Conservation (phyloP, 768 basidiomycete species). For the Nidula microcarpa region DNA sequence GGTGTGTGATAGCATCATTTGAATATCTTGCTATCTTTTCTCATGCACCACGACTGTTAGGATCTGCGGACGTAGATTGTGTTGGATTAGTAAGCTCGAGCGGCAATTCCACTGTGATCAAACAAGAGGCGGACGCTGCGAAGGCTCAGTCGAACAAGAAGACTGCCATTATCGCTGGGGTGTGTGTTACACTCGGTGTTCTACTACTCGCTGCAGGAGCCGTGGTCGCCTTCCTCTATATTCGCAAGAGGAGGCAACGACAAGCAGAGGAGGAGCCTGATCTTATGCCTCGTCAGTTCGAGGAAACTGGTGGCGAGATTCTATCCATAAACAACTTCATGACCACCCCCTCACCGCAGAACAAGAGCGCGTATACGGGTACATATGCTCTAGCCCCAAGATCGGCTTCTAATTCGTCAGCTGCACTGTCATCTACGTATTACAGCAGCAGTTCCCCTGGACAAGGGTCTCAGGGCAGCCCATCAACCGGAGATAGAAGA, state of each 20-base stretch:
- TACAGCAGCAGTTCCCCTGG: background rate
- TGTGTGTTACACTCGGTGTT: constrained; percentile 24
- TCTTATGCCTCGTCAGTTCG: constrained; percentile 10
- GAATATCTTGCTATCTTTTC: background rate
- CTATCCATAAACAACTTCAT: constrained; percentile 12
- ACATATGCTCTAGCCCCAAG: background rate
- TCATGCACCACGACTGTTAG: constrained; percentile 3
- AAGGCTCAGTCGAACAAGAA: constrained; percentile 4
- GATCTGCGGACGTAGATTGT: constrained; percentile 26
- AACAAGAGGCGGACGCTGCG: constrained; percentile 8
- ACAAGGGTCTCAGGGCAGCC: background rate
- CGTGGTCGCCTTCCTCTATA: constrained; percentile 10
- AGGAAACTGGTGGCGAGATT: constrained; percentile 8
- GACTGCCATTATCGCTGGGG: constrained; percentile 21
- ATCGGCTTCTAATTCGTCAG: background rate
- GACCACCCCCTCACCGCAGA: constrained; percentile 2
- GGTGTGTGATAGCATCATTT: constrained; percentile 4
- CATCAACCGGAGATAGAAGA: too few species aligned
- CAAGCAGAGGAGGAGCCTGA: constrained; percentile 3
- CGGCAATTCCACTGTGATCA: constrained; percentile 13
- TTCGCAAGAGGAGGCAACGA: constrained; percentile 5
- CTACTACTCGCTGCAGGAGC: constrained; percentile 18
- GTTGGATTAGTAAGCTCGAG: constrained; percentile 18
- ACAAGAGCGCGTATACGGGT: background rate
- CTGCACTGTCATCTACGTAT: constrained; percentile 1